A percentile compares a stretch with the other conserved stretches of the same genome.
Evolutionary conservation across 2,329 filamentous ascomycete species (phyloP).

Genomic region (Colletotrichum theobromicola): DNA sequence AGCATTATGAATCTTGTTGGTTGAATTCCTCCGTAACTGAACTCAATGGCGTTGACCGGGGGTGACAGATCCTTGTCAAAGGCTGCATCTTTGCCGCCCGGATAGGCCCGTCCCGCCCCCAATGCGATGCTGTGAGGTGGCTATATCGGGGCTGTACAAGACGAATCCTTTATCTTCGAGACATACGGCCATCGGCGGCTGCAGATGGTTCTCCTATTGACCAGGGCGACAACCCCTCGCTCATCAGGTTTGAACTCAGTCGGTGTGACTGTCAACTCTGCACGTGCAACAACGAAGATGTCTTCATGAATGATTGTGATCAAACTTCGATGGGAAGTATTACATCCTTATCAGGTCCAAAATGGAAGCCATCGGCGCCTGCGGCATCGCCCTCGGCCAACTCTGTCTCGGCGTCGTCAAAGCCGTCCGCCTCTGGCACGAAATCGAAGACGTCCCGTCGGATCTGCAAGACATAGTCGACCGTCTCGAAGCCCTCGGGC

Average conservation of each 20-base stretch:
- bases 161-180: neutral
- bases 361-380: neutral
- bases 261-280: neutral
- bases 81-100: neutral
- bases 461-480: neutral
- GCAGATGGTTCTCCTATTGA: neutral
- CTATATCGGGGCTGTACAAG: neutral
- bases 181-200: neutral
- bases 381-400: neutral
- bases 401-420: neutral
- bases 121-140: neutral
- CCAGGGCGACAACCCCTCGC: neutral
- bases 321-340: neutral
- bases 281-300: neutral
- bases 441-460: neutral
- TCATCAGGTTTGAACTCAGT: neutral
- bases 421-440: neutral
- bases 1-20: neutral
- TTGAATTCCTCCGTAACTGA: neutral
- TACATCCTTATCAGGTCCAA: fast-evolving
- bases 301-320: neutral
- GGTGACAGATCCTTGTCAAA: neutral
- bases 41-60: neutral
- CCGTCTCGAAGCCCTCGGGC: neutral
- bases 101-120: neutral